Evolutionary conservation across 2,329 filamentous ascomycete species (phyloP), one percentile per base, ranked within the genome.

Genomic region (Fonsecaea pedrosoi): DNA sequence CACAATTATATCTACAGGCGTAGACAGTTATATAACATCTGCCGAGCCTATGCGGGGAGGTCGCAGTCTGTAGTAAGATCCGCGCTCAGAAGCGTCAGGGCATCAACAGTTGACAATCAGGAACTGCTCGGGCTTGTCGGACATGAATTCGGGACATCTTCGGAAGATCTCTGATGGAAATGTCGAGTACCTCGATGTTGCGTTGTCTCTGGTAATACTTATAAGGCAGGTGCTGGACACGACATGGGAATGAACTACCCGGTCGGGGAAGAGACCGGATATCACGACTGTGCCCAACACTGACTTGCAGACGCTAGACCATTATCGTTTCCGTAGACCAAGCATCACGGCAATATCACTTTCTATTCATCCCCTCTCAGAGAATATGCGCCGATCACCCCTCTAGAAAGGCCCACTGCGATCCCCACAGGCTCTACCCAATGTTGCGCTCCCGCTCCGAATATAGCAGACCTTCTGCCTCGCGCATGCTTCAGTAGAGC

Each of bases 381-480:
- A 18, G 9, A 7, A 50, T 21, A 13, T 25, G 2, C 18, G 8
- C 12, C 4, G 45, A 30, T 30, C 2, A 9, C 45, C 21, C 15
- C 30, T 10, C 18, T 54, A 38, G 58, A 60, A 60, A 13, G 58
- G 58, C 1, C 45, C 58, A 38, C 34, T 54, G 6, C 4, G 4
- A 12, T 40, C 58, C 3, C 34, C 45, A 35, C 58, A 54, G 35
- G 58, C 58, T 32, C 12, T n/a, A 30, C 32, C 42, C 15, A 54
- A 21, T 9, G 45, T 37, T 18, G 34, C 45, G 13, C 18, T 54
- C 21, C 58, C 58, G 37, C 30, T 61, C 2, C 45, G 15, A 10
- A 54, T 40, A n/a, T 61, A 38, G 45, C 45, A 54, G 18, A 54
- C 42, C 58, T 40, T 54, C 18, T 54, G 34, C 45, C 32, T 61